phyloP scores from a whole-genome alignment of 495 filamentous ascomycete species.

The Gamarada debralockiae region DNA sequence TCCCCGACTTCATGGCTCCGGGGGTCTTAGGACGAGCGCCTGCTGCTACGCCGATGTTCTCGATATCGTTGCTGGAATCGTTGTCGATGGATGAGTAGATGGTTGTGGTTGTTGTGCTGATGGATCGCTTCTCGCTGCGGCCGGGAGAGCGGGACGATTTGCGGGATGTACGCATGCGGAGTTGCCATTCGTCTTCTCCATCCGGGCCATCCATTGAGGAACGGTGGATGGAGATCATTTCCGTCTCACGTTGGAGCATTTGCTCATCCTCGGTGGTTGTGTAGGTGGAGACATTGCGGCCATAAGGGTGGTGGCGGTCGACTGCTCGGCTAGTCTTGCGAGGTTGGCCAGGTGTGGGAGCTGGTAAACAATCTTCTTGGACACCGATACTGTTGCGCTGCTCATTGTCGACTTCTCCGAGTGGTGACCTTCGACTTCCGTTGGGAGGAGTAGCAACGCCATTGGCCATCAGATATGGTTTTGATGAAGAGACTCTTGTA shows the following conservation, averaged over 20 bases:
- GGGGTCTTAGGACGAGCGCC: conserved; percentile 62
- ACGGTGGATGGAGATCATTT: conserved; percentile 46
- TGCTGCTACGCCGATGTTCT: conserved; percentile 39
- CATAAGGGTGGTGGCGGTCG: conserved; percentile 51
- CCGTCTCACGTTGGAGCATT: conserved; percentile 30
- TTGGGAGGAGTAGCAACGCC: conserved; percentile 71
- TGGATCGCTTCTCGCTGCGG: conserved; percentile 48
- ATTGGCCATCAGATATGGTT: conserved; percentile 32
- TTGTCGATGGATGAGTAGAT: conserved; percentile 50
- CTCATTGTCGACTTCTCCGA: conserved; percentile 87
- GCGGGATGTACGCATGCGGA: conserved; percentile 64
- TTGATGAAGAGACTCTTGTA: conserved; percentile 54
- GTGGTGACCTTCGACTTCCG: conserved; percentile 69
- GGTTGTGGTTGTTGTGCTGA: conserved; percentile 59
- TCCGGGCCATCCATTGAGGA: conserved; percentile 54
- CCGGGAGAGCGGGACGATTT: conserved; percentile 41
- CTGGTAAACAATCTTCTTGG: conserved; percentile 82
- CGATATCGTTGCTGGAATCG: conserved; percentile 50
- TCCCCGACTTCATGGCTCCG: conserved; percentile 48
- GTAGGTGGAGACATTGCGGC: conserved; percentile 33
- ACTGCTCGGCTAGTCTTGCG: conserved; percentile 66
- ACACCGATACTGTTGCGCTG: conserved; percentile 52
- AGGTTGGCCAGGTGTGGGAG: conserved; percentile 93
- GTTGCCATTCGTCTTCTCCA: conserved; percentile 73
- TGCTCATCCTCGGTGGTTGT: conserved; percentile 35